A percentile compares a stretch with the other conserved stretches of the same genome.
These are phyloP conservation scores for Nepenthes alata DNA, from an alignment of 179 eudicot species.

Conservation along the genomic window DNA sequence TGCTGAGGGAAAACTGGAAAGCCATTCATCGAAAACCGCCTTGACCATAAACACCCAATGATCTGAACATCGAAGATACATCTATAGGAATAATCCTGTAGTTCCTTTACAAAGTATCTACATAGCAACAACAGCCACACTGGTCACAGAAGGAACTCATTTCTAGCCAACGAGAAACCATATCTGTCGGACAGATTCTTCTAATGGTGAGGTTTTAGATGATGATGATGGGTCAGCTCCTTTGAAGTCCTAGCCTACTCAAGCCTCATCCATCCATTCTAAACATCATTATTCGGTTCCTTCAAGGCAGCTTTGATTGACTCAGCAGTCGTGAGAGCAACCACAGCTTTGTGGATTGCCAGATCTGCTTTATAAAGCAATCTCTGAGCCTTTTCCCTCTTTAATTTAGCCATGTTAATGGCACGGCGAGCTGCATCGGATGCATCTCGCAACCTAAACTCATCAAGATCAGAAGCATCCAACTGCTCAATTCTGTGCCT, in stretches of 20 bases:
- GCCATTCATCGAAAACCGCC: not conserved
- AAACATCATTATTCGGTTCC: conserved; percentile 13
- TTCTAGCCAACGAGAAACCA: not conserved
- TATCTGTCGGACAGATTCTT: not conserved
- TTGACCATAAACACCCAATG: not conserved
- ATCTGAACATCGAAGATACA: not conserved
- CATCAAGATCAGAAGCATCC: conserved; percentile 58
- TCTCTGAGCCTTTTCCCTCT: conserved; percentile 76
- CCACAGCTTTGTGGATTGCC: conserved; percentile 76
- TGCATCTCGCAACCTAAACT: conserved; percentile 76
- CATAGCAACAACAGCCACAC: not conserved
- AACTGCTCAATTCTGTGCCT: conserved; percentile 38
- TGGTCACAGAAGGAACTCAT: not conserved
- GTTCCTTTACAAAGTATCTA: not conserved
- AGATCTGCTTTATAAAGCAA: conserved; percentile 68
- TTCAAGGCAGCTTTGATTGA: conserved; percentile 52
- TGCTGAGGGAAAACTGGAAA: not conserved
- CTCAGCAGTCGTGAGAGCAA: conserved; percentile 75
- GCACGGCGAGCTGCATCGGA: conserved; percentile 76
- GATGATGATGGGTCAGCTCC: not conserved
- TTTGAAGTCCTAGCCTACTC: not conserved
- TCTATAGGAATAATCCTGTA: not conserved
- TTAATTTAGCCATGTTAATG: conserved; percentile 55
- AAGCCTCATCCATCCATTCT: not conserved
- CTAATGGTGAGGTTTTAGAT: not conserved